phyloP scores from a whole-genome alignment of 331 rosid species.

The Acacia pycnantha region DNA sequence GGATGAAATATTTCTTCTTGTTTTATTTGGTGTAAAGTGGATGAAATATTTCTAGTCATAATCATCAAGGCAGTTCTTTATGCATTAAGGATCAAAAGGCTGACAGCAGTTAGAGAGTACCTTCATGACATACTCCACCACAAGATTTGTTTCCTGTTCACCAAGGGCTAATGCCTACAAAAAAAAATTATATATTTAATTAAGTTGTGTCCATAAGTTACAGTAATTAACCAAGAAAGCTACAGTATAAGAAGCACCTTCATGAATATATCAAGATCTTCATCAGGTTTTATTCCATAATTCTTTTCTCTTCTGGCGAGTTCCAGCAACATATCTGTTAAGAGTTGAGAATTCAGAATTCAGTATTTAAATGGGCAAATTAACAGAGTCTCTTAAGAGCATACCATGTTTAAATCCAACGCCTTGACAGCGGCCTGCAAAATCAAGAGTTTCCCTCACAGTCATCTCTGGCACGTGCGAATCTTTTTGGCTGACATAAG shows the following conservation, averaged over 20 bases:
- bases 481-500: slow-evolving; percentile 95
- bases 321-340: slow-evolving; percentile 85
- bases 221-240: neutral
- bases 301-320: slow-evolving; percentile 97
- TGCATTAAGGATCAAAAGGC: slow-evolving; percentile 5
- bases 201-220: slow-evolving; percentile 14
- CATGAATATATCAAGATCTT: slow-evolving; percentile 96
- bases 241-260: slow-evolving; percentile 52
- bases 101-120: slow-evolving; percentile 54
- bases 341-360: slow-evolving; percentile 28
- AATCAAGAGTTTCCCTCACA: slow-evolving; percentile 92
- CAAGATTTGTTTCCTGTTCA: slow-evolving; percentile 81
- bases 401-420: slow-evolving; percentile 91
- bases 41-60: slow-evolving; percentile 5
- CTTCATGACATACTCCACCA: slow-evolving; percentile 92
- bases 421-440: slow-evolving; percentile 96
- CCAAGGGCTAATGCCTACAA: slow-evolving; percentile 91
- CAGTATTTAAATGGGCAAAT: slow-evolving; percentile 25
- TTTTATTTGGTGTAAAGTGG: neutral
- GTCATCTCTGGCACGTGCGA: slow-evolving; percentile 92
- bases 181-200: slow-evolving; percentile 25
- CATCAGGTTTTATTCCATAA: slow-evolving; percentile 91
- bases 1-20: neutral
- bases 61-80: slow-evolving; percentile 10
- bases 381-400: slow-evolving; percentile 18